Evolutionary conservation across 1,139 yeast species (phyloP).

Genomic region (Yamadazyma epiphylla): DNA sequence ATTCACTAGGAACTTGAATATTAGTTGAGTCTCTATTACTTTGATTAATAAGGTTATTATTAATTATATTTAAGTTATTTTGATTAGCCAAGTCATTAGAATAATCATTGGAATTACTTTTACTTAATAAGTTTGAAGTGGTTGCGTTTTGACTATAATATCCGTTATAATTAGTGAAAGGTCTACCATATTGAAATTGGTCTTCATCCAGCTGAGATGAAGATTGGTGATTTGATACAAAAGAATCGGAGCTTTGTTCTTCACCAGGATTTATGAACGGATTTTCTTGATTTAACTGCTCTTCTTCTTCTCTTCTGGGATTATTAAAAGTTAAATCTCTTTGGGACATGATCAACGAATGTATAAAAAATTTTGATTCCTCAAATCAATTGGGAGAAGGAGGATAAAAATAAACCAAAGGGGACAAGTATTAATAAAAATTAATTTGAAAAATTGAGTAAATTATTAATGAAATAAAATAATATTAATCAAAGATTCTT

Average conservation of each 20-base stretch:
- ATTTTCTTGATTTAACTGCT: slow-evolving; percentile 13
- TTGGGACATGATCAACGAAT: slow-evolving; percentile 20
- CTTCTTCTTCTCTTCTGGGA: slow-evolving; percentile 13
- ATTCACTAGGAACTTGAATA: slow-evolving; percentile 47
- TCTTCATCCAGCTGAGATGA: slow-evolving; percentile 21
- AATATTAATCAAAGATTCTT: too few species aligned
- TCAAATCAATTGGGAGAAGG: background rate
- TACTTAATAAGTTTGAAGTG: slow-evolving; percentile 32
- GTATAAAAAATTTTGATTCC: too few species aligned
- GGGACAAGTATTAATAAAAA: too few species aligned
- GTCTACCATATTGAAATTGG: slow-evolving; percentile 31
- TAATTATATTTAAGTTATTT: slow-evolving; percentile 12
- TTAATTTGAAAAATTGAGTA: too few species aligned
- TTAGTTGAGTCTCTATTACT: slow-evolving; percentile 8
- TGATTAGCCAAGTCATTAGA: slow-evolving; percentile 3
- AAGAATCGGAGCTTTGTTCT: slow-evolving; percentile 21
- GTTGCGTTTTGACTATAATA: slow-evolving; percentile 43
- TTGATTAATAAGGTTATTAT: slow-evolving; percentile 9
- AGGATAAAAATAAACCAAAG: too few species aligned
- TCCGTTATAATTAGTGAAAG: slow-evolving; percentile 40
- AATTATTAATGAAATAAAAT: too few species aligned
- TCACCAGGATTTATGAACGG: slow-evolving; percentile 26
- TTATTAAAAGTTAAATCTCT: slow-evolving; percentile 31
- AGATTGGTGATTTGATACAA: slow-evolving; percentile 21
- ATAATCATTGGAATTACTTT: slow-evolving; percentile 4